A percentile compares a stretch with the other conserved stretches of the same genome.
Conservation (phyloP, 495 filamentous ascomycete genomes). For the Penicillium bialowiezense region DNA sequence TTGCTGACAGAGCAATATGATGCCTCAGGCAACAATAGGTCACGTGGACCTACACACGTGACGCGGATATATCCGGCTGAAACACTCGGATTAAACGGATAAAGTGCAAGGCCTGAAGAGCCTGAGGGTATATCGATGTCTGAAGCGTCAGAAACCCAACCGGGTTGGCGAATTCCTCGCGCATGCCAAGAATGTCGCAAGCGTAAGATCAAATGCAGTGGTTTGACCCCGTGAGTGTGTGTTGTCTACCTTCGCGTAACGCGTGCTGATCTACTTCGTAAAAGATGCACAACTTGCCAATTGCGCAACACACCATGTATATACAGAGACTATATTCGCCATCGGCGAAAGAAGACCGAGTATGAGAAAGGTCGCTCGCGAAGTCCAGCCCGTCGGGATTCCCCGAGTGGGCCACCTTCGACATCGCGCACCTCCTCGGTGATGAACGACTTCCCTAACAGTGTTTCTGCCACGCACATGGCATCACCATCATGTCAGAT, state of each 20-base stretch:
- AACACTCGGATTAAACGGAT: slow-evolving; percentile 17
- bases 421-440: slow-evolving; percentile 20
- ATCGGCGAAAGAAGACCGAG: slow-evolving; percentile 37
- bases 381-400: slow-evolving; percentile 6
- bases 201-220: slow-evolving; percentile 46
- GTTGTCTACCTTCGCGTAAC: not conserved
- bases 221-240: slow-evolving; percentile 30
- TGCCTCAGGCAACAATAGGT: not conserved
- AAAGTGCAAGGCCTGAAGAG: not conserved
- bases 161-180: slow-evolving; percentile 40
- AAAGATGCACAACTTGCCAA: slow-evolving; percentile 39
- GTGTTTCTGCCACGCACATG: slow-evolving; percentile 45
- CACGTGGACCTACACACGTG: slow-evolving; percentile 9
- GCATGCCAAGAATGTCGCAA: slow-evolving; percentile 45
- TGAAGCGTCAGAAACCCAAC: slow-evolving; percentile 19
- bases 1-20: too few relatives aligned
- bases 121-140: slow-evolving; percentile 24
- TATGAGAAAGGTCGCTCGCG: slow-evolving; percentile 7
- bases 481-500: slow-evolving; percentile 43
- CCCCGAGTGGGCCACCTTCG: slow-evolving; percentile 16
- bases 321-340: slow-evolving; percentile 41
- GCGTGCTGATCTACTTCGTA: not conserved
- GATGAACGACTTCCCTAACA: slow-evolving; percentile 34
- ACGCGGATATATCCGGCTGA: slow-evolving; percentile 23
- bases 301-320: slow-evolving; percentile 33